Base-by-base conservation (phyloP, 176 grass and related monocot species). In the Carex myosuroides region DNA sequence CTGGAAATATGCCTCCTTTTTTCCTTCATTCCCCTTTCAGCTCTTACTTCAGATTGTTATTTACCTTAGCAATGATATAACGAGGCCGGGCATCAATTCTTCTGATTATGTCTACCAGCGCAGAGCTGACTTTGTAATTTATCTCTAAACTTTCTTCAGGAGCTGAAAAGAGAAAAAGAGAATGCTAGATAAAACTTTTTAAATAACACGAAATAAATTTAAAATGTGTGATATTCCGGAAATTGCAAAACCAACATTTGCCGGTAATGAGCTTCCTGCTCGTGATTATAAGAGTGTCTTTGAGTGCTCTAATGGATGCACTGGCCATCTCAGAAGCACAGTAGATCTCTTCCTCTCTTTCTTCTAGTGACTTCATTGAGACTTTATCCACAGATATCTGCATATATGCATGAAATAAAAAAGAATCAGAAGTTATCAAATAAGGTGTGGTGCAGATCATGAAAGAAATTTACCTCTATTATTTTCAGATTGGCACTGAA, bases 11-110 rank as follows among this genome's bases (percentile, higher is more conserved):
- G 48, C 13, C 24, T 56, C 46, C 8, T 71, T 16, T 71, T 20
- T 56, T 16, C 50, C 29, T 33, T 77, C 22, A 50, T 29, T 53
- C 44, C 41, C 44, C 9, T 75, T 68, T 24, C 42, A 74, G 26
- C 44, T 74, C 70, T 24, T 48, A 74, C 53, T 77, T 53, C 73
- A 77, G 73, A 17, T 77, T 50, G 20, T 73, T 33, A 71, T 20
- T 77, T 91, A 98, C 95, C 95, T 98, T 98, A 55, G 95, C 92
- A 91, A 98, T 88, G 66, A 98, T 91, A 79, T 98, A 98, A 80
- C 85, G 86, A 57, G 92, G 95, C 56, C 87, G 88, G 64, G 70
- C 84, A 71, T 80, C 81, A 77, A 98, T 91, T 79, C 84, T 80
- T 90, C 77, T 89, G 83, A 95, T 86, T 88, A 98, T 93, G 56